Percentiles rank a stretch among this genome's conserved stretches.
These are phyloP conservation scores for Sporothrix schenckii DNA, from an alignment of 2,329 filamentous ascomycete genomes.

Conservation along the genomic window DNA sequence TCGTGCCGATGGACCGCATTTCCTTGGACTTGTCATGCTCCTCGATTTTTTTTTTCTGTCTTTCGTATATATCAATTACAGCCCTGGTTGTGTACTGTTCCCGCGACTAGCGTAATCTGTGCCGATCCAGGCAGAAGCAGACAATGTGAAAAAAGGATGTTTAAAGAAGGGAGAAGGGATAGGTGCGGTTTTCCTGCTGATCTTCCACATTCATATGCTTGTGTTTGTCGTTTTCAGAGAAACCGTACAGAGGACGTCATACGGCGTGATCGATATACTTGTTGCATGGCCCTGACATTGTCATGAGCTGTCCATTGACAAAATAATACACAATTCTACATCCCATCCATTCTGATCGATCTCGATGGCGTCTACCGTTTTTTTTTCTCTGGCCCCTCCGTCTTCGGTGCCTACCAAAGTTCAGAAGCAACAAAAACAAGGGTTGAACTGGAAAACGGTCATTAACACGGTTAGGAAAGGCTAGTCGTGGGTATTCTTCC, in stretches of 20 bases:
- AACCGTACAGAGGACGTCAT: not conserved
- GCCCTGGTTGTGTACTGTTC: too few relatives aligned
- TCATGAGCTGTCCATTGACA: not conserved
- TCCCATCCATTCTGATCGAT: not conserved
- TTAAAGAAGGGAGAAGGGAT: too few relatives aligned
- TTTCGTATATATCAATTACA: not conserved
- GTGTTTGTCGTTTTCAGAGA: not conserved
- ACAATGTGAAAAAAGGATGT: too few relatives aligned
- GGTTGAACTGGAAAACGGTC: slow-evolving; percentile 15
- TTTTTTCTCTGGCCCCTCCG: not conserved
- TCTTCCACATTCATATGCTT: not conserved
- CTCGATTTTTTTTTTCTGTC: not conserved
- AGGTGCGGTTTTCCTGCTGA: too few relatives aligned
- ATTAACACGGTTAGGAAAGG: slow-evolving; percentile 6
- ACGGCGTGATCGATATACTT: not conserved
- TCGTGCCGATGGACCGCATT: slow-evolving; percentile 19
- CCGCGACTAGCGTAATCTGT: too few relatives aligned
- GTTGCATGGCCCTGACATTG: not conserved
- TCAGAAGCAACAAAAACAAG: not conserved
- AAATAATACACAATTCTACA: not conserved
- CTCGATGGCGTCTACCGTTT: slow-evolving; percentile 14
- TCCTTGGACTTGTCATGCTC: not conserved
- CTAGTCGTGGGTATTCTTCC: not conserved
- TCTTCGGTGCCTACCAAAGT: not conserved
- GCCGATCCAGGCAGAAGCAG: too few relatives aligned